phyloP scores from a whole-genome alignment of 345 rosid genomes.

The Citrus maxima region DNA sequence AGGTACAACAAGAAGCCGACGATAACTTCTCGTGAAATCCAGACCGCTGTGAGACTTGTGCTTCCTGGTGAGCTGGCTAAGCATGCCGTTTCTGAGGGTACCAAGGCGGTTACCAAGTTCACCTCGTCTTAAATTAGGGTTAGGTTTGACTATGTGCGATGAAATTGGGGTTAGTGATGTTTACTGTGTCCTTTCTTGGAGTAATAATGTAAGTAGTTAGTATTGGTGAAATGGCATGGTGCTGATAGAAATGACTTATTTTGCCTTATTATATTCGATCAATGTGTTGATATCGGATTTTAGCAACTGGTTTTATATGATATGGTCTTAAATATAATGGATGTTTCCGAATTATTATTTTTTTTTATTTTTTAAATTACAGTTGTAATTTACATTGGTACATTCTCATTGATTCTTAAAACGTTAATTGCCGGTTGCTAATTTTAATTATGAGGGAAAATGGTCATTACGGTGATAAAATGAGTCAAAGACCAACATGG shows the following conservation, averaged over 20 bases:
- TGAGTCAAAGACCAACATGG: too few relatives aligned
- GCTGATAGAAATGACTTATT: background rate
- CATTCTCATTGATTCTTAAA: too few relatives aligned
- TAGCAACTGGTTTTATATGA: background rate
- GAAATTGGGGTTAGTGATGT: background rate
- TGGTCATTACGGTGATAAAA: background rate
- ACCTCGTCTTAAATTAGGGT: slow-evolving; percentile 47
- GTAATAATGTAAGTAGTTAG: slow-evolving; percentile 7
- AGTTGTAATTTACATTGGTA: background rate
- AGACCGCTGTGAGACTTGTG: slow-evolving; percentile 72
- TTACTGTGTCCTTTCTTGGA: too few relatives aligned
- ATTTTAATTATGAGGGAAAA: too few relatives aligned
- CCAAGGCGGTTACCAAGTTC: slow-evolving; percentile 76
- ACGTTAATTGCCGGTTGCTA: too few relatives aligned
- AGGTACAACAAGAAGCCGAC: slow-evolving; percentile 84
- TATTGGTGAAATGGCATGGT: background rate
- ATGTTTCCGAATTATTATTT: background rate
- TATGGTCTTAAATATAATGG: too few relatives aligned
- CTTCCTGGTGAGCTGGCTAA: slow-evolving; percentile 74
- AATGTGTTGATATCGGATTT: background rate
- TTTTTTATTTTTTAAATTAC: background rate
- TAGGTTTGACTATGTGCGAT: background rate
- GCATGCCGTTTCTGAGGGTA: slow-evolving; percentile 81
- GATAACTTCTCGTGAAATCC: slow-evolving; percentile 70
- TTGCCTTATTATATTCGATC: background rate